Evolutionary conservation across 1,139 yeast genomes (phyloP).

Genomic region (Kodamaea arcana): DNA sequence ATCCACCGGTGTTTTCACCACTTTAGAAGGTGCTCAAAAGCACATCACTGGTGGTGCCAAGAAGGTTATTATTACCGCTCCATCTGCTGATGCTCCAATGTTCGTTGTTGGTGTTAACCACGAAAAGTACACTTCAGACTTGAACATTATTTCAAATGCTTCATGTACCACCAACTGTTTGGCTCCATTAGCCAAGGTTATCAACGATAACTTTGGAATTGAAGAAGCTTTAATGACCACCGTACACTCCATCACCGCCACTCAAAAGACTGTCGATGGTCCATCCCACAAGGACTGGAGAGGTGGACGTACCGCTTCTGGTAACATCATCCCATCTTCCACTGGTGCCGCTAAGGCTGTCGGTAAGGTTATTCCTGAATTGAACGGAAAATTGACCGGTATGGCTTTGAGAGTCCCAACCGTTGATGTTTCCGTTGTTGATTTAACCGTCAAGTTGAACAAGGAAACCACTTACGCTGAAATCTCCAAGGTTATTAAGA

Average conservation of each 20-base stretch:
- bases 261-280: conserved; percentile 89
- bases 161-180: conserved; percentile 90
- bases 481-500: conserved; percentile 68
- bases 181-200: conserved; percentile 83
- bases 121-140: conserved; percentile 66
- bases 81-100: conserved; percentile 87
- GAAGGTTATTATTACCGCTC: conserved; percentile 86
- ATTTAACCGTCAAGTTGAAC: conserved; percentile 65
- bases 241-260: conserved; percentile 86
- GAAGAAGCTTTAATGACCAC: conserved; percentile 91
- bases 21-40: conserved; percentile 69
- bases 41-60: conserved; percentile 85
- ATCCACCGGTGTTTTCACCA: conserved; percentile 89
- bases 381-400: conserved; percentile 87
- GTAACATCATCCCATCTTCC: conserved; percentile 85
- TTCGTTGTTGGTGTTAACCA: conserved; percentile 81
- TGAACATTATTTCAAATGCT: conserved; percentile 75
- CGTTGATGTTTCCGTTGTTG: conserved; percentile 78
- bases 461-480: conserved; percentile 71
- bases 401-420: conserved; percentile 87
- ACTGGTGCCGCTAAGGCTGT: conserved; percentile 95
- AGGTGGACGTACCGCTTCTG: conserved; percentile 91
- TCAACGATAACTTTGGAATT: conserved; percentile 75
- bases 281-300: conserved; percentile 94
- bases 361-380: conserved; percentile 84